Evolutionary conservation across 2,329 filamentous ascomycete genomes (phyloP), one percentile per base, ranked within the genome.

Genomic region (Neopestalotiopsis rosae): DNA sequence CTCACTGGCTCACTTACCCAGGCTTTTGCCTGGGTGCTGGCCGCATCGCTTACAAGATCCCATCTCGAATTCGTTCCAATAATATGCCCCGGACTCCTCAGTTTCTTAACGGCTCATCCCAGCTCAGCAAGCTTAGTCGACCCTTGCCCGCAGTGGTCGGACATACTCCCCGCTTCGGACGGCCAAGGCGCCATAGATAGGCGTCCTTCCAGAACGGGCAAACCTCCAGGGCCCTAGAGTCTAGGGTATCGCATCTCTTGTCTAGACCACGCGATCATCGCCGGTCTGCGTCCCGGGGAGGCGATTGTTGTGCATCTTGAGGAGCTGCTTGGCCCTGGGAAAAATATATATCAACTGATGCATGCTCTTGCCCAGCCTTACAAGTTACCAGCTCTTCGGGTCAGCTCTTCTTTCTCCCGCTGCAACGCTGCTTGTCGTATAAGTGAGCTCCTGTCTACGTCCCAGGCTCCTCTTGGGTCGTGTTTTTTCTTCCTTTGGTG

Each of bases 201-300:
- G 74, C 67, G 72, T 74, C 77, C 77, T 78, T 78, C 77, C 76
- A 64, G 69, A 75, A 77, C 72, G 70, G 76, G 76, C 75, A 76
- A 69, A 70, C 61, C 70, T 73, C 74, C 74, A 74, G 72, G 68
- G 34, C 34, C 34, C 34, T 38, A 38, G 34, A 38, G 67, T 67
- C 65, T 76, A 76, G 74, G 70, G 72, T 70, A 67, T 34, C 68
- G 66, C 72, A 71, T 66, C 69, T 61, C 68, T 72, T 57, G 69
- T 73, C 73, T 72, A 69, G 73, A 73, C 71, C 72, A 72, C 71
- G 71, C 72, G 74, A 74, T 71, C 74, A 73, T 70, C 75, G 67
- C 69, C 61, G 66, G 56, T 71, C 56, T 69, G 63, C 70, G 66
- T 68, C 71, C 73, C 71, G 72, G 69, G 24, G 69, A n/a, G 63